Evolutionary conservation across 164 flowering plant genomes (phyloP).

Genomic region (Magnolia kwangsiensis): DNA sequence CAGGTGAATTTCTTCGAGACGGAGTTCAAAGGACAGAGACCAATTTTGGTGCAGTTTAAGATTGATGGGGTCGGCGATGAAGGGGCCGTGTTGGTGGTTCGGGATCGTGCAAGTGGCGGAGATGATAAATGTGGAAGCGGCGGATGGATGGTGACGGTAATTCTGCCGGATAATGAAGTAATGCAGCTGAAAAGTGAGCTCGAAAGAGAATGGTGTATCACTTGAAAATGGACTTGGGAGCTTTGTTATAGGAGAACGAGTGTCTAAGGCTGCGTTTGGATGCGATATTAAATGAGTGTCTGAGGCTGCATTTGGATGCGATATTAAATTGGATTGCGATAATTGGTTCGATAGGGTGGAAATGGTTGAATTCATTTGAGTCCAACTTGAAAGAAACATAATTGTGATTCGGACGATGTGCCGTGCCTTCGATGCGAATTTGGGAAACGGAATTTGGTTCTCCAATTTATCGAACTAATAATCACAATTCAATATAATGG

Average conservation of each 20-base stretch:
- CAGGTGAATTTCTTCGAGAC: slow-evolving; percentile 46
- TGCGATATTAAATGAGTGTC: no score
- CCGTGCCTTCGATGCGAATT: no score
- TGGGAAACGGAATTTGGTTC: no score
- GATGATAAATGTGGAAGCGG: slow-evolving; percentile 1
- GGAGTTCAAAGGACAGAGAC: slow-evolving; percentile 45
- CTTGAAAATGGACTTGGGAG: neutral
- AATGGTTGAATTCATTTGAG: no score
- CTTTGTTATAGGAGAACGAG: neutral
- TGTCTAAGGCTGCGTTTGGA: no score
- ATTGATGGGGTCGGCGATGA: slow-evolving; percentile 64
- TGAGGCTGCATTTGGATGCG: no score
- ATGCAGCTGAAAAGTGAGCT: slow-evolving; percentile 36
- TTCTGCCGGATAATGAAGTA: slow-evolving; percentile 43
- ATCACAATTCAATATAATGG: no score
- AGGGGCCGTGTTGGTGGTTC: slow-evolving; percentile 66
- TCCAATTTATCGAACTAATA: no score
- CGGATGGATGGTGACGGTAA: slow-evolving; percentile 38
- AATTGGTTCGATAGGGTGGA: no score
- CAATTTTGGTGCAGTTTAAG: slow-evolving; percentile 38
- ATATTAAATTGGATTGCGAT: no score
- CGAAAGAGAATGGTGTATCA: slow-evolving; percentile 30
- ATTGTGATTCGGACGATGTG: no score
- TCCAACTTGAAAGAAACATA: no score
- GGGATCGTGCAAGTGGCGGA: slow-evolving; percentile 22